phyloP scores from a whole-genome alignment of 2,329 filamentous ascomycete species.

The Aspergillus intermedius region DNA sequence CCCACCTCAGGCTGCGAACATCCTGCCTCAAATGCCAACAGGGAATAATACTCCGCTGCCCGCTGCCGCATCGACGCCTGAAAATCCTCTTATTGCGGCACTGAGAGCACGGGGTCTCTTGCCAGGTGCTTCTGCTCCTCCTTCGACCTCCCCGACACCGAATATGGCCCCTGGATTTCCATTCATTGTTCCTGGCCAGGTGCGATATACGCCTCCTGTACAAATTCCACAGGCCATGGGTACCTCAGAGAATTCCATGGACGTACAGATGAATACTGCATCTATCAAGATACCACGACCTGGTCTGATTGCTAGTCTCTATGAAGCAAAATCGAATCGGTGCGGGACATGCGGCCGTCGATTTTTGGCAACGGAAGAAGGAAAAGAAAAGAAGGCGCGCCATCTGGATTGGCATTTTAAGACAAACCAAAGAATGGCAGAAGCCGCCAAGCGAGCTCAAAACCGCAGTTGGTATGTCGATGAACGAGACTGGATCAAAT shows the following conservation, averaged over 20 bases:
- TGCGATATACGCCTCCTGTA: constrained; percentile 31
- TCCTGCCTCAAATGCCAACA: constrained; percentile 50
- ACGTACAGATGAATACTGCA: constrained; percentile 53
- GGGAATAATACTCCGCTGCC: constrained; percentile 49
- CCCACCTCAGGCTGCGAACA: constrained; percentile 42
- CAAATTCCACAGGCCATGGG: constrained; percentile 27
- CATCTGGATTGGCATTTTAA: constrained; percentile 99
- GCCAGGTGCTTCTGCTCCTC: constrained; percentile 39
- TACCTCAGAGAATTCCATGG: constrained; percentile 22
- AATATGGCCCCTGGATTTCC: constrained; percentile 34
- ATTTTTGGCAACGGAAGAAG: constrained; percentile 70
- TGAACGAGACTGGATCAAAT: constrained; percentile 86
- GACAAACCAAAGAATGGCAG: constrained; percentile 80
- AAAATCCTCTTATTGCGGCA: constrained; percentile 59
- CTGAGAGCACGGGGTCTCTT: constrained; percentile 64
- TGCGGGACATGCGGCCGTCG: constrained; percentile 88
- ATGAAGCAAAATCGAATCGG: constrained; percentile 75
- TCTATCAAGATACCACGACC: constrained; percentile 72
- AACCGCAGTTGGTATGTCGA: constrained; percentile 94
- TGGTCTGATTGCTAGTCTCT: constrained; percentile 65
- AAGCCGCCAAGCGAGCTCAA: constrained; percentile 77
- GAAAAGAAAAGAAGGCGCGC: constrained; percentile 75
- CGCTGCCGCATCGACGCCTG: constrained; percentile 37
- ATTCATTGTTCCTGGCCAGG: constrained; percentile 34
- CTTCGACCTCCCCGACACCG: constrained; percentile 30